phyloP scores from a whole-genome alignment of 768 basidiomycete species.

The Termitomyces sp. region DNA sequence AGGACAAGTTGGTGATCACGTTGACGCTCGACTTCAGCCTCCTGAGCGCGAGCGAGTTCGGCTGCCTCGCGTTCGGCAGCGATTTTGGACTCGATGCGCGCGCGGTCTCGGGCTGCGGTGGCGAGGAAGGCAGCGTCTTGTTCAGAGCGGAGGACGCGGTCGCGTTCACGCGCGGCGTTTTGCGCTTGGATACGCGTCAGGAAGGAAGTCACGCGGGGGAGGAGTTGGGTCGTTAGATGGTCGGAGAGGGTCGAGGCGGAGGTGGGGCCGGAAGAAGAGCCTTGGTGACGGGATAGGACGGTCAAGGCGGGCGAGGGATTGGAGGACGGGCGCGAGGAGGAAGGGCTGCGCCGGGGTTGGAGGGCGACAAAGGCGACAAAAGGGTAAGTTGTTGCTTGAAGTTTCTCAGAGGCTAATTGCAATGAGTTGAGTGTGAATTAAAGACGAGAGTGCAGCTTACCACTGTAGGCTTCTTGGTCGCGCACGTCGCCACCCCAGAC shows the following conservation, averaged over 20 bases:
- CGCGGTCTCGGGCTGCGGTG: conserved; percentile 6
- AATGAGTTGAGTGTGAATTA: conserved; percentile 49
- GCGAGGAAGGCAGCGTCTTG: conserved; percentile 54
- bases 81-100: conserved; percentile 54
- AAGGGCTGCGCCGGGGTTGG: conserved; percentile 61
- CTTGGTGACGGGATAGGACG: conserved; percentile 84
- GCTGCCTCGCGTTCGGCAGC: conserved; percentile 34
- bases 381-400: conserved; percentile 89
- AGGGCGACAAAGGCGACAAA: conserved; percentile 91
- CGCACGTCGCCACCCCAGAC: conserved; percentile 94
- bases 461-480: conserved; percentile 78
- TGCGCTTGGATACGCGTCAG: conserved; percentile 60
- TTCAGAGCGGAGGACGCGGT: conserved; percentile 69
- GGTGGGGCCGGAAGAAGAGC: conserved; percentile 56
- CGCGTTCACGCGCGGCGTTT: conserved; percentile 46
- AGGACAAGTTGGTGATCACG: background rate
- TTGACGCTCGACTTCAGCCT: conserved; percentile 25
- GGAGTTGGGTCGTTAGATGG: conserved; percentile 68
- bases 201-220: conserved; percentile 81
- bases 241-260: conserved; percentile 59
- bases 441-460: conserved; percentile 52
- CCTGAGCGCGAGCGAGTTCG: conserved; percentile 32
- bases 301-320: conserved; percentile 55
- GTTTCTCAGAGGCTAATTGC: conserved; percentile 50
- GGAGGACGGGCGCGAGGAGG: conserved; percentile 30